phyloP scores from a whole-genome alignment of 73 alveolate genomes.

The Blepharisma japonicum region DNA sequence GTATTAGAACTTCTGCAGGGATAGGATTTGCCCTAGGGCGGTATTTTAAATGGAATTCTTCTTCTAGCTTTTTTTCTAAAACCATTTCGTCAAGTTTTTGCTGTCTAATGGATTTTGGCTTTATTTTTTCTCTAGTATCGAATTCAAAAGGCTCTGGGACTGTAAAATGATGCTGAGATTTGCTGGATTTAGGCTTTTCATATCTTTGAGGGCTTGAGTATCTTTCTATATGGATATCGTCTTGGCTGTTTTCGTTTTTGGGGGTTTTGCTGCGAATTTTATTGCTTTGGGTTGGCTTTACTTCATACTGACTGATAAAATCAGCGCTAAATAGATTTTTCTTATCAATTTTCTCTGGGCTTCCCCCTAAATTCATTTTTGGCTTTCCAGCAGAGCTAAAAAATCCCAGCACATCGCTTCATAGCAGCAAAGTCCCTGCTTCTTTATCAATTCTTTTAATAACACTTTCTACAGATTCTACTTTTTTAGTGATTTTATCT shows the following conservation, averaged over 20 bases:
- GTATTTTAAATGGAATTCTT: conserved; percentile 44
- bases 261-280: too few species aligned
- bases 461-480: neutral
- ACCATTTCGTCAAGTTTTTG: conserved; percentile 54
- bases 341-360: neutral
- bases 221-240: too few species aligned
- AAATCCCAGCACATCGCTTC: neutral
- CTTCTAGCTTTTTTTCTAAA: conserved; percentile 47
- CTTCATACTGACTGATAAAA: neutral
- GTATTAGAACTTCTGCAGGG: conserved; percentile 55
- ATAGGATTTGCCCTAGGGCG: conserved; percentile 49
- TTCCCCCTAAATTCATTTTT: neutral
- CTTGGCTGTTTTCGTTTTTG: too few species aligned
- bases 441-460: conserved; percentile 3
- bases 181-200: too few species aligned
- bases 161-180: conserved; percentile 29
- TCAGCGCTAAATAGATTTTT: neutral
- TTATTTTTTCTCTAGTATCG: conserved; percentile 53
- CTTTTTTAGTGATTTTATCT: neutral
- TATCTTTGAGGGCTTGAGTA: too few species aligned
- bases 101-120: conserved; percentile 49
- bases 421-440: neutral
- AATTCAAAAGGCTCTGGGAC: conserved; percentile 65
- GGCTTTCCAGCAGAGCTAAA: neutral
- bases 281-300: neutral